Base-by-base conservation (phyloP, 1,284 basidiomycete species). In the Ceratobasidium sp. region DNA sequence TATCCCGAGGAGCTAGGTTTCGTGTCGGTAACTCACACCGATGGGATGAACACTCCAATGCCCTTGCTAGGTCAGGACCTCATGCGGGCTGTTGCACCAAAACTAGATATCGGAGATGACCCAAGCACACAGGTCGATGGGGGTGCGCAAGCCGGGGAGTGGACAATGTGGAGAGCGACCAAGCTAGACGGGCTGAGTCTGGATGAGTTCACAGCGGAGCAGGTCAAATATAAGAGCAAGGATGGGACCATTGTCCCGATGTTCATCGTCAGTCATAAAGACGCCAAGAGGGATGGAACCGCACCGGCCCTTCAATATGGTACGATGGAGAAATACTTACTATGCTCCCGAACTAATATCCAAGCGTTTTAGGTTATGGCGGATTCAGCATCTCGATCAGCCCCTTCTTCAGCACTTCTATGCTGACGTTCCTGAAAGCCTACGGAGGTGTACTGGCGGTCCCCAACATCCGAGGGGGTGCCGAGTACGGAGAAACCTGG, bases 181-280 rank as follows among this genome's bases (percentile, higher is more conserved):
- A 84, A 89, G 76, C 89, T 95, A 13, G 88, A 88, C 9, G 94
- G 93, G 0, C 86, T 97, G 72, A 87, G 89, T 72, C 87, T 91
- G 0, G 89, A 92, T 4, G 93, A 96, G 76, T 97, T 95, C 83
- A 87, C 90, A 10, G 88, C 91, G 40, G 88, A 90, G 81, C 95
- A 96, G 85, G 90, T 42, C 78, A 91, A 89, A 91, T 95, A 92
- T 82, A 84, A 87, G 26, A 92, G 91, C 85, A 94, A 93, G 84
- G 95, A 97, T 82, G 94, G 94, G 0, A 96, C 94, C 1, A 89
- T 88, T 69, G 88, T 97, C 46, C 95, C 95, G 1, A 95, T 97
- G 94, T 97, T 96, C 83, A 89, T 97, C 78, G 94, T 96, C 42
- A 89, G 91, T 69, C 93, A 93, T 83, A 93, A 93, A 83, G 89